Base-by-base conservation (phyloP, 83 land plant genomes). In the Thuja plicata region DNA sequence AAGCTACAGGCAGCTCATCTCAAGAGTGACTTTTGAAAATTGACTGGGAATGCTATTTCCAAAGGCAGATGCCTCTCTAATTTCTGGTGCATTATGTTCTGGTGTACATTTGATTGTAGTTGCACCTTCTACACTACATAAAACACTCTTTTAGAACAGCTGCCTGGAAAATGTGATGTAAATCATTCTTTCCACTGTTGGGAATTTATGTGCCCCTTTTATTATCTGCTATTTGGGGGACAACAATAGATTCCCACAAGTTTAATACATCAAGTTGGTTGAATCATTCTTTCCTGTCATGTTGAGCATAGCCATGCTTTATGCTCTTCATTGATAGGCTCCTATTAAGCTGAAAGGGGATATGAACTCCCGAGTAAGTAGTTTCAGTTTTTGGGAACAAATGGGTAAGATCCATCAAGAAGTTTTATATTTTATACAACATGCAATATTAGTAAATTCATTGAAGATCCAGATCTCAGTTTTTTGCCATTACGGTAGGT, bases 1-100 rank as follows among this genome's bases (percentile, higher is more conserved):
- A 90, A 87, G 94, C 95, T 16, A 92, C 93, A 21, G 95, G 92
- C n/a, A 32, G 27, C 87, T 76, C 79, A 35, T 76, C 79, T 76
- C 38, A 76, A 76, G 79, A 76, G 38, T 76, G 34, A 12, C 78
- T 32, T 32, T 11, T 74, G 78, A 76, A 76, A 66, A 66, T 66
- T 8, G 10, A 66, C 30, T 66, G 30, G 73, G 73, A n/a, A 62
- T 62, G 70, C 30, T 66, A 27, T 7, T 13, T 76, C 38, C 3
- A 15, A 74, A 32, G 40, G 79, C 38, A 34, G 15, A 76, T 76
- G 79, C 79, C 79, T 76, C 78, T 32, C 38, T 76, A 76, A 15
- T 76, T 76, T 38, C 79, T 34, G 37, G 35, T 35, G 38, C 17
- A 76, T 76, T 35, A 32, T 76, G 13, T 32, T 7, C 79, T 76